Conservation (phyloP, 345 rosid species). For the Mallotus nudiflorus region DNA sequence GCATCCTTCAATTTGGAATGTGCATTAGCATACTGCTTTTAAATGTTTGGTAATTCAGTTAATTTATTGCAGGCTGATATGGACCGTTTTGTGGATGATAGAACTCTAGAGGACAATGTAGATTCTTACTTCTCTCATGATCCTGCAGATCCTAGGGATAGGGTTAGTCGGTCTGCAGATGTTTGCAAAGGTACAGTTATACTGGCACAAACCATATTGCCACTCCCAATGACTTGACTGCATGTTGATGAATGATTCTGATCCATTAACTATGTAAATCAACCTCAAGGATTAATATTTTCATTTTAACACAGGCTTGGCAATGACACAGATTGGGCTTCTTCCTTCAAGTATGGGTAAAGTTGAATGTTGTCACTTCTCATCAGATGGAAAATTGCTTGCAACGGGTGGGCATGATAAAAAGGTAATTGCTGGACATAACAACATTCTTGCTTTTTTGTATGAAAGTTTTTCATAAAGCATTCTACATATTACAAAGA, state of each 20-base stretch:
- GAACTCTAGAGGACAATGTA: conserved; percentile 56
- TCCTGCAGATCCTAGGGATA: conserved; percentile 46
- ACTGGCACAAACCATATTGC: background rate
- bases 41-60: conserved; percentile 18
- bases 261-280: background rate
- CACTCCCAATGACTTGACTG: background rate
- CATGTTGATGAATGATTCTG: background rate
- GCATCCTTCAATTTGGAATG: background rate
- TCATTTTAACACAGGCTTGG: conserved; percentile 34
- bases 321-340: conserved; percentile 46
- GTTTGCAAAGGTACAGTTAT: conserved; percentile 46
- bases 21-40: conserved; percentile 7
- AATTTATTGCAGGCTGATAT: conserved; percentile 48
- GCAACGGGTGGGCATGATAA: conserved; percentile 72
- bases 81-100: conserved; percentile 52
- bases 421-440: conserved; percentile 36
- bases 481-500: background rate
- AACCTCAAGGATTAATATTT: conserved; percentile 2
- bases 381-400: conserved; percentile 66
- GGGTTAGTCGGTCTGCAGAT: conserved; percentile 36
- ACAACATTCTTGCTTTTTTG: background rate
- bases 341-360: conserved; percentile 43
- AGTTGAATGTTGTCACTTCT: conserved; percentile 69
- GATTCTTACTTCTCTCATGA: conserved; percentile 56
- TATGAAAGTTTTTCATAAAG: background rate